Base-by-base conservation (phyloP, 2,329 filamentous ascomycete genomes). In the Neonectria faginata region DNA sequence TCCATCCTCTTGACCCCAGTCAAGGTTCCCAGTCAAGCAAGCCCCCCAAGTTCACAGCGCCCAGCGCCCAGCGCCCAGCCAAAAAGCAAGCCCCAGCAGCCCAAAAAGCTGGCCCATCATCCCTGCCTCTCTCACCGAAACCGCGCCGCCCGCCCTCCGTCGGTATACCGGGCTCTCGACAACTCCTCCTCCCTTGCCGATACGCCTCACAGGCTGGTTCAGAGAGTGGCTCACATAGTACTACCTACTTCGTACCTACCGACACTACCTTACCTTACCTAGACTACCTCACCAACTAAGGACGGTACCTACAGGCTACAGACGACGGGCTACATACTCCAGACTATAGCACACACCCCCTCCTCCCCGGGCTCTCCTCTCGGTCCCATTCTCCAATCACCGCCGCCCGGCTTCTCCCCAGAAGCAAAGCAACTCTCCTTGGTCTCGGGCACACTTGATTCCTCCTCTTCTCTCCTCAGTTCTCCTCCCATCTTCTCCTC, bases 351-450 rank as follows among this genome's bases (percentile, higher is more conserved):
- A 20, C 39, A 18, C 33, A 48, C 60, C 54, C 67, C 67, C 65
- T 61, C 66, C 62, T 62, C 65, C 61, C 60, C 65, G 63, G 59
- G 60, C 52, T 12, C 52, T 36, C 60, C 63, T 60, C 63, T 69
- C 66, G 67, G 55, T 51, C 57, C 71, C 70, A 73, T 73, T 73
- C 71, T 71, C 71, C 71, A 73, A 73, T 73, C 71, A 73, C 59
- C 54, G 44, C 42, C 67, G 57, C 54, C 65, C 57, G 48, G 62
- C 64, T 56, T 57, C 63, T 73, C 68, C 70, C 71, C 71, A 70
- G 70, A 70, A 69, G 57, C 58, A 60, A 61, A 67, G 56, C 60
- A 67, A 69, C 62, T 65, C 52, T 18, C 9, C 10, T 31, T 62
- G 60, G 45, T 39, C 20, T 25, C 55, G 50, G 41, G 39, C 27